Base-by-base conservation (phyloP, 1,284 basidiomycete species). In the Pseudozyma thailandica region DNA sequence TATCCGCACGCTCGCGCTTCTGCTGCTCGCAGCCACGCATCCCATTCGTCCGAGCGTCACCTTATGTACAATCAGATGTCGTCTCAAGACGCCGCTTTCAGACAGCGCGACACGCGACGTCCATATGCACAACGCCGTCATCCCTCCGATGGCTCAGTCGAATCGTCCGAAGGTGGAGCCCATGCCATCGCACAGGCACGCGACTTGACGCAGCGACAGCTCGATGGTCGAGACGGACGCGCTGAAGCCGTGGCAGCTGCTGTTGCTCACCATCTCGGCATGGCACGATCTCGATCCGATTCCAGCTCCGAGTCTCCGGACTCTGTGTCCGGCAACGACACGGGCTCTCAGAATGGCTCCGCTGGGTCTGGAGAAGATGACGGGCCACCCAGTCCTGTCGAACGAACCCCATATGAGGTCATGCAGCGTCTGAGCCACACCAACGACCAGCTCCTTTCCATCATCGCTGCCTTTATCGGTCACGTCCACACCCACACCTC, bases 391-490 rank as follows among this genome's bases (percentile, higher is more conserved):
- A 86, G 87, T 9, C 83, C 87, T 9, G 90, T 91, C 78, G 90
- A 91, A 38, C 86, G 86, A 38, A 90, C 91, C 7, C 88, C 89
- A 26, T 88, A 88, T 44, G 88, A 78, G 59, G 65, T 74, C 21
- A 73, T 82, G 51, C 80, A 84, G 33, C 77, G 85, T 6, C 77
- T 82, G 51, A 80, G 78, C 30, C 74, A 81, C 20, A 93, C 95
- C 78, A 89, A 91, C 61, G 78, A 80, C 37, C 74, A 78, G 51
- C 91, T 96, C 70, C 86, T 97, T 7, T 95, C 93, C 5, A 92
- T 92, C 16, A 93, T 97, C 76, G 94, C 95, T 12, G 94, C 94
- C 3, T 94, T 98, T 83, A 95, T 98, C 77, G 94, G 94, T 1
- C 94, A 97, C 79, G 91, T 93, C 1, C 94, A 98, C 80, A 92